A percentile compares a stretch with the other conserved stretches of the same genome.
Evolutionary conservation across 768 basidiomycete genomes (phyloP).

Genomic region (Lactarius psammicola): DNA sequence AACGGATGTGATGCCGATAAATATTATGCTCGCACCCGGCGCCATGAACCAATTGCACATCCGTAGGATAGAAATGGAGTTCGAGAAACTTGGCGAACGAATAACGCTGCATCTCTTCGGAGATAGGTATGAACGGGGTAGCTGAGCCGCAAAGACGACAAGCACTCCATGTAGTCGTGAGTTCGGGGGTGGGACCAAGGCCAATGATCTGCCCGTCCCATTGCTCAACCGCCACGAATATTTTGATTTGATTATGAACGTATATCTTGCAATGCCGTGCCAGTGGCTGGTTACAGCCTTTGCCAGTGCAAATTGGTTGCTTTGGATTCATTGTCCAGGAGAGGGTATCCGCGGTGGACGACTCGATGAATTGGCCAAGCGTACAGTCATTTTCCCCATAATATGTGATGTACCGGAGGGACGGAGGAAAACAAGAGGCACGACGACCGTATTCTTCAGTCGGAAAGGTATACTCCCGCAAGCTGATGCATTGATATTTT

Average conservation of each 20-base stretch:
- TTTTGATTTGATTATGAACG: conserved; percentile 81
- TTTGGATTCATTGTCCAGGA: conserved; percentile 69
- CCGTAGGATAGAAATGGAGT: conserved; percentile 90
- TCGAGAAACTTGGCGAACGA: conserved; percentile 97
- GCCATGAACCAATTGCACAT: conserved; percentile 79
- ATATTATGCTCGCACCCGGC: conserved; percentile 94
- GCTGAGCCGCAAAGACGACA: conserved; percentile 77
- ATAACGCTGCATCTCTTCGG: conserved; percentile 89
- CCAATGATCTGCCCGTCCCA: conserved; percentile 79
- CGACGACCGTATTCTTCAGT: conserved; percentile 62
- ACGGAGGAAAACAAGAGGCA: conserved; percentile 76
- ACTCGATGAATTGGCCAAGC: conserved; percentile 90
- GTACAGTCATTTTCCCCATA: conserved; percentile 93
- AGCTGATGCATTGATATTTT: conserved; percentile 85
- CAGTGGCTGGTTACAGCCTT: conserved; percentile 78
- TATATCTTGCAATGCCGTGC: conserved; percentile 87
- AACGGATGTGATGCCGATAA: conserved; percentile 88
- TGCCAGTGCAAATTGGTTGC: conserved; percentile 70
- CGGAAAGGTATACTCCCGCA: conserved; percentile 80
- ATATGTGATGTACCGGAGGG: conserved; percentile 72
- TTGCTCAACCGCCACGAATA: conserved; percentile 85
- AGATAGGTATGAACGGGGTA: conserved; percentile 85
- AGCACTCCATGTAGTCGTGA: conserved; percentile 88
- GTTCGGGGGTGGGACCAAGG: conserved; percentile 60
- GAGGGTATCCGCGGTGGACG: conserved; percentile 64